Percentiles rank a stretch among this genome's conserved stretches.
Conservation (phyloP, 176 grass and related monocot genomes). For the Paspalum notatum region DNA sequence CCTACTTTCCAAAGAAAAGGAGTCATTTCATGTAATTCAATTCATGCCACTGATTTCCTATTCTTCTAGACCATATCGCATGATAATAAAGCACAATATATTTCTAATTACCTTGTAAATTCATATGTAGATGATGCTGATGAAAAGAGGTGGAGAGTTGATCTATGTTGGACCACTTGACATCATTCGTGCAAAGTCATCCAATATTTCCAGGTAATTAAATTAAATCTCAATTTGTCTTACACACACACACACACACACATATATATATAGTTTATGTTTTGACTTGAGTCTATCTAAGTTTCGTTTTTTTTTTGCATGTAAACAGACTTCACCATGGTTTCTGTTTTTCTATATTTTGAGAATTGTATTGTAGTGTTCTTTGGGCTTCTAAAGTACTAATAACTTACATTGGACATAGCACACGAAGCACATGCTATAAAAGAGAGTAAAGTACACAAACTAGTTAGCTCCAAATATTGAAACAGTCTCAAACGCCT, state of each 20-base stretch:
- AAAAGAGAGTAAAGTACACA: neutral
- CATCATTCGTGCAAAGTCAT: conserved; percentile 66
- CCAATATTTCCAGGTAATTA: conserved; percentile 79
- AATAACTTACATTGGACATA: neutral
- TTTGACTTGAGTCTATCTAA: neutral
- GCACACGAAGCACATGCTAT: neutral
- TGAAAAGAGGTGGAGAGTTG: conserved; percentile 89
- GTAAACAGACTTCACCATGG: neutral
- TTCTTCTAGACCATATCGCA: neutral
- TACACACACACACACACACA: neutral
- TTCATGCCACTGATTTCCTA: neutral
- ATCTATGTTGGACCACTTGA: conserved; percentile 74
- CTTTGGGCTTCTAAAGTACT: neutral
- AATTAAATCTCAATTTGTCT: neutral
- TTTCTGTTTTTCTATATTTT: neutral
- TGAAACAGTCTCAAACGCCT: neutral
- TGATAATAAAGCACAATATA: too few relatives aligned
- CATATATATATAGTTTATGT: neutral
- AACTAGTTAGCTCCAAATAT: neutral
- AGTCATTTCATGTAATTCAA: neutral
- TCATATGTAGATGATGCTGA: conserved; percentile 61
- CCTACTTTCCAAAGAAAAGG: neutral
- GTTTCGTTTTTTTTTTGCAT: neutral
- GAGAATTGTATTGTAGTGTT: neutral
- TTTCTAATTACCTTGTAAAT: conserved; percentile 9